These are phyloP conservation scores for Salix dunnii DNA, from an alignment of 345 rosid species.

Conservation along the genomic window DNA sequence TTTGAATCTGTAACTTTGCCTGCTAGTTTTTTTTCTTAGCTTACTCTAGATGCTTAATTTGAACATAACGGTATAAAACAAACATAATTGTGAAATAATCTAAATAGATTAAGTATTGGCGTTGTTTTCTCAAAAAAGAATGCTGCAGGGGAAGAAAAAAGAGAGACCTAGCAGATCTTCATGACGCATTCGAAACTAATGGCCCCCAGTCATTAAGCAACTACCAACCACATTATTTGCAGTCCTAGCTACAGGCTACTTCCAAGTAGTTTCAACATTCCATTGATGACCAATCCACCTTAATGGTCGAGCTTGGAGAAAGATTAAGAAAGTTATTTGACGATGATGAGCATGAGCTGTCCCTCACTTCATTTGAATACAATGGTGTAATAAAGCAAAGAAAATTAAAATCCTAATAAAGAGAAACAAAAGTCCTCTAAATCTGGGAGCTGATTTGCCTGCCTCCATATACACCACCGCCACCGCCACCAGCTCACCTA, in stretches of 20 bases:
- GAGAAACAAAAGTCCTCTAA: constrained; percentile 4
- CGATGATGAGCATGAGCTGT: constrained; percentile 17
- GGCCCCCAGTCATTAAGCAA: neutral
- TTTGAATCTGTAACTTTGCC: too few relatives aligned
- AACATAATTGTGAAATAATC: too few relatives aligned
- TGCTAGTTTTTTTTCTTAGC: too few relatives aligned
- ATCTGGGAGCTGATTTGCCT: constrained; percentile 24
- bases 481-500: neutral
- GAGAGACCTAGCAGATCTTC: too few relatives aligned
- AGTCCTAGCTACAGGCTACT: neutral
- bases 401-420: neutral
- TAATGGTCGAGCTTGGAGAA: neutral
- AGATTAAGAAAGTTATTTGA: neutral
- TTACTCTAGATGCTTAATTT: too few relatives aligned
- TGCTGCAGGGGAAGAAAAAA: too few relatives aligned
- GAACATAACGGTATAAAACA: too few relatives aligned
- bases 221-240: neutral
- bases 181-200: neutral
- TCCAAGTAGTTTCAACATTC: neutral
- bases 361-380: constrained; percentile 10
- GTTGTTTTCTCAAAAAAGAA: too few relatives aligned
- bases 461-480: neutral
- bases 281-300: neutral
- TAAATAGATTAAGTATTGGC: too few relatives aligned
- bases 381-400: neutral